Conservation (phyloP, 2,329 filamentous ascomycete genomes). For the Curvularia sp. region DNA sequence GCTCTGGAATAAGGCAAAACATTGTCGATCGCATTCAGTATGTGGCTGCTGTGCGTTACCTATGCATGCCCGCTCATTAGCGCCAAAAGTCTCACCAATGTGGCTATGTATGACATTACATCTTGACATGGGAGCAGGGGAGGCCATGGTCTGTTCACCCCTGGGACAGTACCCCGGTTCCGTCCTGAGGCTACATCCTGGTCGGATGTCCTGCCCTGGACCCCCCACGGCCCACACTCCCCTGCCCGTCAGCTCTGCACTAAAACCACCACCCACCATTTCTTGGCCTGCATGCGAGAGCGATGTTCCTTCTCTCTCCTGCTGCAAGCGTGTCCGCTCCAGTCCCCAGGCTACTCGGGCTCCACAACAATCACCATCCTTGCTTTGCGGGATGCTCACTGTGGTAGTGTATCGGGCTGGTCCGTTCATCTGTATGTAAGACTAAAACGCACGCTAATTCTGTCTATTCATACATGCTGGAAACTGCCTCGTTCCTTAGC, state of each 20-base stretch:
- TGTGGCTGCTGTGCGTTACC: too few species aligned
- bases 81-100: too few species aligned
- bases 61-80: too few species aligned
- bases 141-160: constrained; percentile 43
- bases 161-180: constrained; percentile 35
- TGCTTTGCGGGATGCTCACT: constrained; percentile 41
- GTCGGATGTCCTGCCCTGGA: constrained; percentile 37
- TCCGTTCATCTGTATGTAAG: constrained; percentile 47
- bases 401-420: constrained; percentile 33
- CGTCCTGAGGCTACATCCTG: constrained; percentile 39
- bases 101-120: too few species aligned
- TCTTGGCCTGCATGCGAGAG: constrained; percentile 46
- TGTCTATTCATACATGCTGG: too few species aligned
- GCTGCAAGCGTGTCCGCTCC: constrained; percentile 44
- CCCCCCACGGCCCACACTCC: constrained; percentile 22
- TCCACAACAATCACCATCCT: constrained; percentile 48
- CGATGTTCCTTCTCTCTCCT: constrained; percentile 42
- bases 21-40: too few species aligned
- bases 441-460: constrained; percentile 42
- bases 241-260: constrained; percentile 38
- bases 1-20: too few species aligned
- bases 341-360: constrained; percentile 38
- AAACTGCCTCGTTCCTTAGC: too few species aligned
- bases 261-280: constrained; percentile 44
- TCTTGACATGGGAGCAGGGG: too few species aligned